These are phyloP conservation scores for Coemansia sp. DNA, from an alignment of 192 early-diverging fungal species.

Conservation along the genomic window DNA sequence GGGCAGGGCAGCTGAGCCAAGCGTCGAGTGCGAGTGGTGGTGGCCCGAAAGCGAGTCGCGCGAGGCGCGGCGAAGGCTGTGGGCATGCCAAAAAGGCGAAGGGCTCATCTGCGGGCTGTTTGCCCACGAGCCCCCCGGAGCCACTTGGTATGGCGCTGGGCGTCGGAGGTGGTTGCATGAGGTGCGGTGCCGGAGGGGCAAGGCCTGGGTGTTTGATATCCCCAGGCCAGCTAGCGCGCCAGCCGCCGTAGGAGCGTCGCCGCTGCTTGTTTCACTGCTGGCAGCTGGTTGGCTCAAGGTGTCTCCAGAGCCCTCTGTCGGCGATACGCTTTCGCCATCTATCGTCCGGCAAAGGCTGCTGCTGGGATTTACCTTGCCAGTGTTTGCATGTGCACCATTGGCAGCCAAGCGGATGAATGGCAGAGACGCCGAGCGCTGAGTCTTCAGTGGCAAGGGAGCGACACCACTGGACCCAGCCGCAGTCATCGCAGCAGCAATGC, in stretches of 20 bases:
- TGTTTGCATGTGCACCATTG: neutral
- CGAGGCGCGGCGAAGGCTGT: slow-evolving; percentile 36
- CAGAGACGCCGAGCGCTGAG: slow-evolving; percentile 52
- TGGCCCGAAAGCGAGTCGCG: slow-evolving; percentile 32
- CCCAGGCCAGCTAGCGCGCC: slow-evolving; percentile 19
- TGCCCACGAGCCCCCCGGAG: slow-evolving; percentile 26
- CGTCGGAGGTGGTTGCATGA: slow-evolving; percentile 48
- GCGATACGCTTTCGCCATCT: slow-evolving; percentile 19
- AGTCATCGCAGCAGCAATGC: slow-evolving; percentile 24
- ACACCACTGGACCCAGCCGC: slow-evolving; percentile 13
- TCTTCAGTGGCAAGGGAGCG: slow-evolving; percentile 34
- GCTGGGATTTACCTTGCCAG: slow-evolving; percentile 24
- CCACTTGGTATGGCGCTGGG: slow-evolving; percentile 45
- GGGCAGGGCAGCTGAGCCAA: neutral
- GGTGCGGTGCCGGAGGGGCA: slow-evolving; percentile 45
- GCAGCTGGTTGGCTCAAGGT: neutral
- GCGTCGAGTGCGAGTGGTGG: slow-evolving; percentile 12
- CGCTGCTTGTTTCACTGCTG: neutral
- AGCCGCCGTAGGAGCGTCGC: slow-evolving; percentile 3
- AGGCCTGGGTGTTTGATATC: slow-evolving; percentile 30
- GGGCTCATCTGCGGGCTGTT: slow-evolving; percentile 51
- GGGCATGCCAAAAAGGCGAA: slow-evolving; percentile 37
- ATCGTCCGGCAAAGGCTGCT: slow-evolving; percentile 38
- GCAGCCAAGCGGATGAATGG: slow-evolving; percentile 38
- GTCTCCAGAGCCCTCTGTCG: neutral